phyloP scores from a whole-genome alignment of 2,329 filamentous ascomycete genomes.

The Hymenoscyphus infarciens region DNA sequence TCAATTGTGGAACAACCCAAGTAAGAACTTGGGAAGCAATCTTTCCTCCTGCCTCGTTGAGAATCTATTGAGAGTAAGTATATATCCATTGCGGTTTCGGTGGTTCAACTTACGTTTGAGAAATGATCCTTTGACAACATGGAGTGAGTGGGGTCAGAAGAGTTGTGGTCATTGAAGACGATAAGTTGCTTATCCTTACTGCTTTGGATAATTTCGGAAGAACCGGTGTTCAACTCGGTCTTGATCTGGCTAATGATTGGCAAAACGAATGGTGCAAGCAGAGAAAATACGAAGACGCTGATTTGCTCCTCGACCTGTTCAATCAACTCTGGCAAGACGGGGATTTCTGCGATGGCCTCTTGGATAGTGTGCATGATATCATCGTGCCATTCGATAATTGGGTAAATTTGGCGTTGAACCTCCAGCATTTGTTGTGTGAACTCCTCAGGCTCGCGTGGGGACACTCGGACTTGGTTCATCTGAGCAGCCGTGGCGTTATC shows the following conservation, averaged over 20 bases:
- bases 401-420: slow-evolving; percentile 76
- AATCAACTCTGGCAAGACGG: slow-evolving; percentile 77
- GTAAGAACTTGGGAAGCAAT: slow-evolving; percentile 73
- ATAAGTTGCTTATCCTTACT: slow-evolving; percentile 80
- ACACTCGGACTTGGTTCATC: slow-evolving; percentile 70
- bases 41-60: slow-evolving; percentile 85
- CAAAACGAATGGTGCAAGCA: slow-evolving; percentile 82
- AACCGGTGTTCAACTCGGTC: slow-evolving; percentile 79
- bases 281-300: slow-evolving; percentile 85
- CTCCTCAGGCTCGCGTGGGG: slow-evolving; percentile 76
- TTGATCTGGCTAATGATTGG: slow-evolving; percentile 86
- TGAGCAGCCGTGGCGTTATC: slow-evolving; percentile 70
- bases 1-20: slow-evolving; percentile 87
- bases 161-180: slow-evolving; percentile 77
- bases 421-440: slow-evolving; percentile 75
- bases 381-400: slow-evolving; percentile 87
- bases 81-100: background rate
- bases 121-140: slow-evolving; percentile 98
- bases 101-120: slow-evolving; percentile 35
- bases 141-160: slow-evolving; percentile 82
- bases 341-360: slow-evolving; percentile 78
- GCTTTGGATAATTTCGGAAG: slow-evolving; percentile 81
- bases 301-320: slow-evolving; percentile 86
- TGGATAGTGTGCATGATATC: slow-evolving; percentile 77
- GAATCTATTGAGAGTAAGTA: slow-evolving; percentile 44